These are phyloP conservation scores for Lachnellula cervina DNA, from an alignment of 2,329 filamentous ascomycete species.

Conservation along the genomic window DNA sequence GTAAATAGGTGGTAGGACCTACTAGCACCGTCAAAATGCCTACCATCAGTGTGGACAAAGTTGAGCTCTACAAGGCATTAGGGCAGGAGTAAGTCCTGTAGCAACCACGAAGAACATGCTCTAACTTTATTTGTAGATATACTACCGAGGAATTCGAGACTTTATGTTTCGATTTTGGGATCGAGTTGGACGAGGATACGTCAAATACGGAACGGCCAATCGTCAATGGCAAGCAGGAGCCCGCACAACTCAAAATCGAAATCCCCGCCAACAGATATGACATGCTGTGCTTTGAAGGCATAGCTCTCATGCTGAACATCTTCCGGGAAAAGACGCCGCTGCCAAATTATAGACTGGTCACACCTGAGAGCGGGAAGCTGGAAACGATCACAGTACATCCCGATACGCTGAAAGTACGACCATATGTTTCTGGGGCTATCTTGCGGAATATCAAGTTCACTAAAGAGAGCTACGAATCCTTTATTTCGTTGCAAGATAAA, in stretches of 20 bases:
- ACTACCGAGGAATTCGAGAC: slow-evolving; percentile 95
- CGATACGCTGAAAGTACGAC: slow-evolving; percentile 72
- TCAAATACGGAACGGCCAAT: slow-evolving; percentile 56
- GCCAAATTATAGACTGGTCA: slow-evolving; percentile 73
- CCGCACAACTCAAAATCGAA: slow-evolving; percentile 94
- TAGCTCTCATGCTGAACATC: slow-evolving; percentile 91
- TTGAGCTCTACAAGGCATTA: slow-evolving; percentile 87
- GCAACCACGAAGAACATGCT: slow-evolving; percentile 19
- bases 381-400: slow-evolving; percentile 77
- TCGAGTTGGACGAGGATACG: slow-evolving; percentile 90
- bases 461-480: slow-evolving; percentile 87
- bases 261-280: slow-evolving; percentile 93
- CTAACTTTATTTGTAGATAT: slow-evolving; percentile 51
- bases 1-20: slow-evolving; percentile 8
- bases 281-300: slow-evolving; percentile 96
- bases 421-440: slow-evolving; percentile 84
- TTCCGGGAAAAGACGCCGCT: slow-evolving; percentile 73
- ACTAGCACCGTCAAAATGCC: slow-evolving; percentile 61
- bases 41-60: slow-evolving; percentile 95
- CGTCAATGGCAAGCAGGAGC: slow-evolving; percentile 74
- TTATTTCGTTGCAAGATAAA: slow-evolving; percentile 97
- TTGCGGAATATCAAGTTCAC: slow-evolving; percentile 89
- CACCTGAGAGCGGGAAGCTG: slow-evolving; percentile 67
- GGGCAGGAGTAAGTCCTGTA: slow-evolving; percentile 68
- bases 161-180: slow-evolving; percentile 93